A percentile compares a stretch with the other conserved stretches of the same genome.
Conservation (phyloP, 352 stramenopile genomes). For the Globisporangium abappressorium region DNA sequence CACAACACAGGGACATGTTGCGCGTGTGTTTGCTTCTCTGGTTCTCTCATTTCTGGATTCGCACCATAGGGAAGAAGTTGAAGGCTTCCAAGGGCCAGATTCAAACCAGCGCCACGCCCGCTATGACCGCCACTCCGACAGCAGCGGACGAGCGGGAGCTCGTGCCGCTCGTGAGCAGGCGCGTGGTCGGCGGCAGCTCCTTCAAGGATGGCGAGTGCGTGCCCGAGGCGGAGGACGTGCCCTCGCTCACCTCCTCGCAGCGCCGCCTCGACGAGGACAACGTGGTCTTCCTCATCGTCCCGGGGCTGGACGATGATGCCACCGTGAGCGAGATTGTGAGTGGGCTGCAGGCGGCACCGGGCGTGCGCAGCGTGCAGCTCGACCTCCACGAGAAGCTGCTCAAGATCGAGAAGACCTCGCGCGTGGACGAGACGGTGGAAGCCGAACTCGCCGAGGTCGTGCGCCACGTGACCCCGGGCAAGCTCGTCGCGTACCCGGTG, state of each 20-base stretch:
- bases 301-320: slow-evolving; percentile 29
- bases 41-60: slow-evolving; percentile 15
- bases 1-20: background rate
- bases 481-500: slow-evolving; percentile 72
- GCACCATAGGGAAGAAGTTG: slow-evolving; percentile 12
- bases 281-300: slow-evolving; percentile 75
- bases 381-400: slow-evolving; percentile 66
- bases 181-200: slow-evolving; percentile 3
- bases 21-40: background rate
- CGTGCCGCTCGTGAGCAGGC: slow-evolving; percentile 6
- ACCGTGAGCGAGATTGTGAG: slow-evolving; percentile 28
- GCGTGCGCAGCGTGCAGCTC: slow-evolving; percentile 51
- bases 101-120: background rate
- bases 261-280: slow-evolving; percentile 45
- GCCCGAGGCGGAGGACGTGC: slow-evolving; percentile 59
- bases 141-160: slow-evolving; percentile 17
- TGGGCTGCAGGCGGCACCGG: slow-evolving; percentile 27
- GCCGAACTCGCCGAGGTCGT: slow-evolving; percentile 59
- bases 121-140: background rate
- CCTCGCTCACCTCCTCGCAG: slow-evolving; percentile 66
- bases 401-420: slow-evolving; percentile 51
- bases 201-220: slow-evolving; percentile 56
- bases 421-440: slow-evolving; percentile 42
- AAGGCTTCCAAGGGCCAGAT: slow-evolving; percentile 1
- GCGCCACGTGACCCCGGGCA: slow-evolving; percentile 31